Base-by-base conservation (phyloP, 2,329 filamentous ascomycete genomes). In the Talaromyces atroroseus region DNA sequence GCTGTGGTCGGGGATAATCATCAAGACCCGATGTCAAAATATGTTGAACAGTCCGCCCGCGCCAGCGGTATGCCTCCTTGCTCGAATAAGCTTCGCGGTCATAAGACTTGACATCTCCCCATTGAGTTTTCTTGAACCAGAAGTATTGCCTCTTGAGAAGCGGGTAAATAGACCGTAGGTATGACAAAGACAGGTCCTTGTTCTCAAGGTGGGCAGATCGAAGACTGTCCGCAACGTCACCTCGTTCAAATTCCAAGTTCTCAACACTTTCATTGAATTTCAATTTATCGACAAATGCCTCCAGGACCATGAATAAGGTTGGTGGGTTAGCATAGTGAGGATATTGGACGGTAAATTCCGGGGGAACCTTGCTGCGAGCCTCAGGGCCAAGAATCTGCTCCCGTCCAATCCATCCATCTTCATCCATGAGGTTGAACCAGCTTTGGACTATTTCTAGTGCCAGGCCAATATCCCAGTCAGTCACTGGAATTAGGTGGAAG, bases 281-380 rank as follows among this genome's bases (percentile, higher is more conserved):
- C 36, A 95, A 80, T 69, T 89, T 92, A 68, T 90, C 86, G 66
- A 95, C 83, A 67, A 96, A 91, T 10, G 81, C 82, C 62, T 95
- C 90, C 16, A 99, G 79, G 59, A 94, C 86, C 68, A 97, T 85
- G 75, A 96, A 96, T 1, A 97, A 80, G 0, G 94, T 97, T 0
- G 94, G 94, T 0, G 94, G 94, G 72, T 99, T 99, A 52, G 94
- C 94, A 66, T 96, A 96, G 71, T 97, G 92, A 23, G 94, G 92
- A 68, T 97, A 97, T 68, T 97, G 94, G 14, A 91, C 83, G 66
- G 95, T 92, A 71, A 99, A 99, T 72, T 97, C 92, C 4, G 80
- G 72, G 0, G 94, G 94, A 1, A 99, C 94, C 74, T 96, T 97
- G 80, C 88, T 96, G 60, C 92, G 86, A 48, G 94, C 94, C 75